A percentile compares a stretch with the other conserved stretches of the same genome.
phyloP scores from a whole-genome alignment of 495 filamentous ascomycete genomes.

The Aspergillus affinis region DNA sequence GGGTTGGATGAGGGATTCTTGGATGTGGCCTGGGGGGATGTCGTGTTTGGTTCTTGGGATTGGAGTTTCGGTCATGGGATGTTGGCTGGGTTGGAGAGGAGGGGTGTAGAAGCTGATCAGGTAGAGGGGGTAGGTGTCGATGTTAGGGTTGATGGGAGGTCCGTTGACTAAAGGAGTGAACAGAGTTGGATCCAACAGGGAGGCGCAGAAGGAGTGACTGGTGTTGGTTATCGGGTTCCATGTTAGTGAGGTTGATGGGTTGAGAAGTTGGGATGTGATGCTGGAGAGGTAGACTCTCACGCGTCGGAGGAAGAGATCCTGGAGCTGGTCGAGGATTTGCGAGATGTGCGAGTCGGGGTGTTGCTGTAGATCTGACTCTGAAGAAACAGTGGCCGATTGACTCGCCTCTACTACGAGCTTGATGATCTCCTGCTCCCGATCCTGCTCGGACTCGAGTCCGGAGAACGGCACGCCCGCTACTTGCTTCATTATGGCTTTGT shows the following conservation, averaged over 20 bases:
- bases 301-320: slow-evolving; percentile 13
- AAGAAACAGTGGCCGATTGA: too few species aligned
- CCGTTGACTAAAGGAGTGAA: slow-evolving; percentile 31
- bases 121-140: slow-evolving; percentile 24
- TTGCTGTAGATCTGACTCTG: not conserved
- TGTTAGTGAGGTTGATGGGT: slow-evolving; percentile 18
- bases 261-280: slow-evolving; percentile 26
- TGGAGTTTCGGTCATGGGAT: slow-evolving; percentile 1
- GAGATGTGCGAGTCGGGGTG: not conserved
- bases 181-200: slow-evolving; percentile 26
- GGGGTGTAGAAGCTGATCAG: slow-evolving; percentile 41
- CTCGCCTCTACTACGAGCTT: slow-evolving; percentile 18
- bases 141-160: too few species aligned
- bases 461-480: slow-evolving; percentile 38
- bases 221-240: slow-evolving; percentile 32
- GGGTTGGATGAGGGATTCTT: slow-evolving; percentile 38
- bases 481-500: slow-evolving; percentile 45
- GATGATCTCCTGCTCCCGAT: slow-evolving; percentile 27
- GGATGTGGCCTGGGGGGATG: slow-evolving; percentile 37
- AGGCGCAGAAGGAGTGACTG: slow-evolving; percentile 35
- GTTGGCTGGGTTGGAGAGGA: slow-evolving; percentile 24
- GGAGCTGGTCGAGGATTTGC: slow-evolving; percentile 12
- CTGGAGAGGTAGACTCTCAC: slow-evolving; percentile 25
- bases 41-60: slow-evolving; percentile 32
- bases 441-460: slow-evolving; percentile 15